A percentile compares a stretch with the other conserved stretches of the same genome.
Conservation (phyloP, 768 basidiomycete genomes). For the Lactifluus rugatus region DNA sequence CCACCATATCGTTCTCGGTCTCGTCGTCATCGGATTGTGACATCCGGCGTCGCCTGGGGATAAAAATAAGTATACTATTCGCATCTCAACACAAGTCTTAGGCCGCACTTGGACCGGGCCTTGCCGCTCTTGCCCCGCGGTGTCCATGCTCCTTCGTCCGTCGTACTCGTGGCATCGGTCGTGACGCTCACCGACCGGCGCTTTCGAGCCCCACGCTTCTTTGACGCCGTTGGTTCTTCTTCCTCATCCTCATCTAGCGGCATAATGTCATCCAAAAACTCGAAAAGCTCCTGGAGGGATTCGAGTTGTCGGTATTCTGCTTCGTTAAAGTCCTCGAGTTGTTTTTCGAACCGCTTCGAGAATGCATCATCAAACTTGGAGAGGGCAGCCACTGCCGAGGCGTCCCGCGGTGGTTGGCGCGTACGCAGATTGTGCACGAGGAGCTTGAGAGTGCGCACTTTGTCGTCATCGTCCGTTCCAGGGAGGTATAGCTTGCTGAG, state of each 20-base stretch:
- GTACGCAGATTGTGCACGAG: constrained; percentile 49
- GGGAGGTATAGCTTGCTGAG: constrained; percentile 52
- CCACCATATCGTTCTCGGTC: constrained; percentile 22
- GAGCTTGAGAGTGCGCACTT: constrained; percentile 51
- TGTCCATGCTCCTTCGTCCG: constrained; percentile 19
- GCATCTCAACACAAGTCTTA: background rate
- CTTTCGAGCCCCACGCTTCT: constrained; percentile 34
- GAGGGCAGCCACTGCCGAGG: constrained; percentile 57
- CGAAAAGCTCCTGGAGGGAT: constrained; percentile 52
- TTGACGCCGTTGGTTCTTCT: constrained; percentile 28
- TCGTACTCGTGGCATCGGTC: constrained; percentile 35
- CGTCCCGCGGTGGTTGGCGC: constrained; percentile 53
- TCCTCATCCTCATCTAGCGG: constrained; percentile 55
- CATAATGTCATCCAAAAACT: constrained; percentile 62
- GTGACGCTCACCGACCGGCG: constrained; percentile 52
- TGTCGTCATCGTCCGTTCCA: constrained; percentile 51
- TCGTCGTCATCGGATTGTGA: constrained; percentile 46
- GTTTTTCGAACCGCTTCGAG: constrained; percentile 60
- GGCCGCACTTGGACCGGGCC: constrained; percentile 24
- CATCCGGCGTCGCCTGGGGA: constrained; percentile 42
- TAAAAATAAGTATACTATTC: background rate
- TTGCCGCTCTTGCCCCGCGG: constrained; percentile 30
- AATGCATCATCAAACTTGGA: constrained; percentile 57
- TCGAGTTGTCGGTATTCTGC: constrained; percentile 60
- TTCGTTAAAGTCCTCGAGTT: constrained; percentile 62